Base-by-base conservation (phyloP, 1,284 basidiomycete species). In the Fomitiporia mediterranea region DNA sequence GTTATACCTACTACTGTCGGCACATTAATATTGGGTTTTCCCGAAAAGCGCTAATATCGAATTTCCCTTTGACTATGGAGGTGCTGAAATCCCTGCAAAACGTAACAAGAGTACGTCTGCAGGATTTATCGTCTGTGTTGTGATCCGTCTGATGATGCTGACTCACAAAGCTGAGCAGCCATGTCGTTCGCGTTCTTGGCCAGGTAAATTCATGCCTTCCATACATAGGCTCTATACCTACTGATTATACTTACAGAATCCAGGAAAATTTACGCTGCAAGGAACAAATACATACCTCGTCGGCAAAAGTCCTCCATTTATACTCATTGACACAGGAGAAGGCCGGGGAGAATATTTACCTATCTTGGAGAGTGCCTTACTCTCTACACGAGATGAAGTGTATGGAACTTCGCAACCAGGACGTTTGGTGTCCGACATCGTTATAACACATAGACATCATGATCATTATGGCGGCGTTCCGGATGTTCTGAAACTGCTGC, bases 241-340 rank as follows among this genome's bases (percentile, higher is more conserved):
- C 19, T 37, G 9, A 21, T 47, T 4, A 35, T 23, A 43, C 28
- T 34, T 51, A 35, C 57, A 95, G 83, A 97, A 97, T 66, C 93
- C 94, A 4, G 90, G 93, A 2, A 85, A 89, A 60, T 95, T 92
- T 70, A 96, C 94, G 0, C 76, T 98, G 0, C 91, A 96, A 77
- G 94, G 93, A 17, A 98, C 95, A 1, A 98, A 98, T 68, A 96
- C 93, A 1, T 98, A 98, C 68, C 77, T 98, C 58, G 68, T 98
- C 47, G 89, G 89, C 32, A 75, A 70, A 61, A 71, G 72, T 57
- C 83, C 80, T 62, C 90, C 81, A 2, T 92, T 82, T 65, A 81
- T 89, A 50, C 84, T 98, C 23, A 73, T 98, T 62, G 95, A 98
- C 70, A 89, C 94, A 1, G 93, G 88, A n/a, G 85, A 94, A 68